Evolutionary conservation across 176 grass and related monocot genomes (phyloP).

Genomic region (Saccharum spontaneum): DNA sequence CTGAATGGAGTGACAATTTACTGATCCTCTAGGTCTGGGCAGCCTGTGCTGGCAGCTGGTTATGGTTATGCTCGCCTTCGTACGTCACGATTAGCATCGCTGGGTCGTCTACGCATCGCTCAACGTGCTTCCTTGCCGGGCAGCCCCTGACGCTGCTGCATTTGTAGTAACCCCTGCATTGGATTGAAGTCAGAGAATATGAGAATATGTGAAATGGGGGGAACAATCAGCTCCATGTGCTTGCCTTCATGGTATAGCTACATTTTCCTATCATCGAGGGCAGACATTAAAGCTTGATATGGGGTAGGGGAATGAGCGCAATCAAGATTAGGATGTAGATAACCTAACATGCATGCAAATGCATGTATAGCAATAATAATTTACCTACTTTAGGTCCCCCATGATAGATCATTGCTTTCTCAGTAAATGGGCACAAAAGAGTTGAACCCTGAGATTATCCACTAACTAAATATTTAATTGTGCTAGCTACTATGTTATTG

Average conservation of each 20-base stretch:
- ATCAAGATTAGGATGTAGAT: conserved; percentile 44
- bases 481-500: conserved; percentile 22
- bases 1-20: not conserved
- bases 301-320: conserved; percentile 31
- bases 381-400: conserved; percentile 36
- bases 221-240: conserved; percentile 40
- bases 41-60: conserved; percentile 38
- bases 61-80: conserved; percentile 83
- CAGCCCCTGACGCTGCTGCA: conserved; percentile 88
- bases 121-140: conserved; percentile 80
- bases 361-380: conserved; percentile 25
- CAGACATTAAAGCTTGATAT: conserved; percentile 42
- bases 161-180: conserved; percentile 92
- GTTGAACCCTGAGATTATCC: conserved; percentile 5
- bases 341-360: conserved; percentile 36
- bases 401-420: conserved; percentile 19
- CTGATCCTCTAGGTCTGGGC: conserved; percentile 38
- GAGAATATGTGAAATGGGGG: conserved; percentile 5
- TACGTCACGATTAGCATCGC: conserved; percentile 83
- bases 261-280: conserved; percentile 45
- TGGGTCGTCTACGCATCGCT: conserved; percentile 77
- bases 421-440: conserved; percentile 24
- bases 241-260: conserved; percentile 55
- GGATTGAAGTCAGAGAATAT: conserved; percentile 16
- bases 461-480: conserved; percentile 40